These are phyloP conservation scores for Paxillus involutus DNA, from an alignment of 768 basidiomycete genomes.

Conservation along the genomic window DNA sequence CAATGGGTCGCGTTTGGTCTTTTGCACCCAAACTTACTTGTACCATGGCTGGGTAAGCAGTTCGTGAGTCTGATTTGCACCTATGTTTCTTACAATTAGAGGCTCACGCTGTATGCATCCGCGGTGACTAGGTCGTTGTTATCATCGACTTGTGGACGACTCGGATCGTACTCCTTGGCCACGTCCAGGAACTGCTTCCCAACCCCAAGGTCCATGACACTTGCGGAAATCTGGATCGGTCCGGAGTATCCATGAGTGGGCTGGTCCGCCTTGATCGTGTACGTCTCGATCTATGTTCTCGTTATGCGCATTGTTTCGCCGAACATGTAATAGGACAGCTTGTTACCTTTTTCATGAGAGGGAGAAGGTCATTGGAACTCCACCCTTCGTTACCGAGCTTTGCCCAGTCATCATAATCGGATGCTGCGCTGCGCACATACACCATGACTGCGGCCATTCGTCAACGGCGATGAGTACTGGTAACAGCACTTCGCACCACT, in stretches of 20 bases:
- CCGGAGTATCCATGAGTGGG: constrained; percentile 37
- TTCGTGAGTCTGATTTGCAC: not conserved
- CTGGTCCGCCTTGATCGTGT: constrained; percentile 23
- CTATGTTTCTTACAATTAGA: not conserved
- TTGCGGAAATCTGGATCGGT: constrained; percentile 26
- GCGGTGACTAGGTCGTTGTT: constrained; percentile 41
- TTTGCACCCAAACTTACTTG: constrained; percentile 11
- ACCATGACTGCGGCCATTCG: constrained; percentile 11
- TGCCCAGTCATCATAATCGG: constrained; percentile 30
- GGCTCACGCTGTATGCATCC: constrained; percentile 26
- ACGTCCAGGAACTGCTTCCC: constrained; percentile 48
- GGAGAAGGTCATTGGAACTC: constrained; percentile 24
- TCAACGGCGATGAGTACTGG: not conserved
- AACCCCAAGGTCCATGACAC: constrained; percentile 4
- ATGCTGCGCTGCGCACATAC: constrained; percentile 23
- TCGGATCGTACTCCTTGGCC: constrained; percentile 47
- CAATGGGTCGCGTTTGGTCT: not conserved
- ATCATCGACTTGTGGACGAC: constrained; percentile 44
- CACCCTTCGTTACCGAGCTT: constrained; percentile 23
- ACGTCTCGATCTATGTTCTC: constrained; percentile 30
- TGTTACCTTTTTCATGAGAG: constrained; percentile 23
- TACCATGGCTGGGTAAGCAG: constrained; percentile 9
- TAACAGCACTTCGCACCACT: not conserved
- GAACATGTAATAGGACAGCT: not conserved
- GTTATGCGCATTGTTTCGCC: not conserved